Base-by-base conservation (phyloP, 2,329 filamentous ascomycete species). In the Trichoderma afroharzianum region DNA sequence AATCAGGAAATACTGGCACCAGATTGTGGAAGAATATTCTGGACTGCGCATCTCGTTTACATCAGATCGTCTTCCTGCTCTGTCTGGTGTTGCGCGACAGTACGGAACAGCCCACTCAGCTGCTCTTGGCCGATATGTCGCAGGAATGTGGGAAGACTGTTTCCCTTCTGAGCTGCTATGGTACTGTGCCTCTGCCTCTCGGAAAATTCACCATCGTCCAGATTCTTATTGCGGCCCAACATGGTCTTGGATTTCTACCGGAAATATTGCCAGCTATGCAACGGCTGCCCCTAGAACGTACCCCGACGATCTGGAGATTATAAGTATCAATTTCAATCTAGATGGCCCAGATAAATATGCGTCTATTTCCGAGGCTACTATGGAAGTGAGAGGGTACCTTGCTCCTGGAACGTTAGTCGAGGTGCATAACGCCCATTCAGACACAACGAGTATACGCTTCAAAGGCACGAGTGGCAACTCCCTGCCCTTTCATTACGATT, bases 41-140 rank as follows among this genome's bases (percentile, higher is more conserved):
- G 58, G 66, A 11, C 47, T 72, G 26, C 39, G 57, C 47, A 62
- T 72, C 30, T 70, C 71, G 3, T 72, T 63, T 61, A 53, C 62
- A 32, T 72, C 71, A 9, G 71, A 72, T 12, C 63, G 59, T n/a
- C 71, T 72, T 6, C 71, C 71, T 26, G 71, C 71, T 7, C 57
- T 72, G 18, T 26, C 71, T 3, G 71, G 71, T 11, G 66, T 72
- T 6, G 71, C 71, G 4, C 53, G 71, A 24, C 71, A 72, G 57
- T 70, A 66, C 39, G 71, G 71, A 21, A 72, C 58, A 26, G 50
- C 66, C 3, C 71, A 72, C 59, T 43, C 61, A 3, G 33, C 15
- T 4, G 18, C 33, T 26, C 53, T 72, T 5, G 71, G 71, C 26
- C 47, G 66, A 36, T 72, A 72, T 28, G 71, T 72, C 24, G 66